Evolutionary conservation across 805 yeast genomes (phyloP).

Genomic region (Cephaloascus albidus): DNA sequence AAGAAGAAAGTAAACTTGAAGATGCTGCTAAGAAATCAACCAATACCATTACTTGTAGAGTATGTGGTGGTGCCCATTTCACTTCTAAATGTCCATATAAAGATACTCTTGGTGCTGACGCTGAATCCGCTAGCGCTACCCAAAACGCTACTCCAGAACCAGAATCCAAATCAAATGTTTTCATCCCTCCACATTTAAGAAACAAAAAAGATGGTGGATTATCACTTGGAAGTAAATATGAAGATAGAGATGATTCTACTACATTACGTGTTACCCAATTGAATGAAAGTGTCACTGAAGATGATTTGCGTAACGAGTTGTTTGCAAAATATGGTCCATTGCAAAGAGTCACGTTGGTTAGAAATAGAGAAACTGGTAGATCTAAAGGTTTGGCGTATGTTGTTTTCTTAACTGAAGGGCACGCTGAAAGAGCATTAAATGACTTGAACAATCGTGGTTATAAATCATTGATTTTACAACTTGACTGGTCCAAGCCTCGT

Average conservation of each 20-base stretch:
- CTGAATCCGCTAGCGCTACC: conserved; percentile 31
- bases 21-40: conserved; percentile 27
- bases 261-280: conserved; percentile 89
- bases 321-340: conserved; percentile 57
- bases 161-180: conserved; percentile 14
- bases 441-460: conserved; percentile 83
- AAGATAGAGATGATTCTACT: conserved; percentile 73
- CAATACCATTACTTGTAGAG: conserved; percentile 64
- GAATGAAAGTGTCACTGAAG: conserved; percentile 78
- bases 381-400: conserved; percentile 96
- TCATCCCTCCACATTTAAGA: conserved; percentile 37
- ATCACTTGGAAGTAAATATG: conserved; percentile 31
- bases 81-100: conserved; percentile 94
- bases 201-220: conserved; percentile 30
- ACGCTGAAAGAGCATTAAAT: conserved; percentile 74
- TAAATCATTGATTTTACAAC: conserved; percentile 73
- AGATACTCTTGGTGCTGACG: conserved; percentile 62
- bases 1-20: conserved; percentile 43
- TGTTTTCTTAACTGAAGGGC: conserved; percentile 56
- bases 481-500: conserved; percentile 47
- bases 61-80: conserved; percentile 91
- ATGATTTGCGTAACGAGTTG: conserved; percentile 64
- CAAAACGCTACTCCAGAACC: conserved; percentile 18
- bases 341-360: conserved; percentile 74
- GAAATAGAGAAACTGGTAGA: conserved; percentile 88